Percentiles rank a stretch among this genome's conserved stretches.
phyloP scores from a whole-genome alignment of 257 asterid species.

The Pogostemon cablin region DNA sequence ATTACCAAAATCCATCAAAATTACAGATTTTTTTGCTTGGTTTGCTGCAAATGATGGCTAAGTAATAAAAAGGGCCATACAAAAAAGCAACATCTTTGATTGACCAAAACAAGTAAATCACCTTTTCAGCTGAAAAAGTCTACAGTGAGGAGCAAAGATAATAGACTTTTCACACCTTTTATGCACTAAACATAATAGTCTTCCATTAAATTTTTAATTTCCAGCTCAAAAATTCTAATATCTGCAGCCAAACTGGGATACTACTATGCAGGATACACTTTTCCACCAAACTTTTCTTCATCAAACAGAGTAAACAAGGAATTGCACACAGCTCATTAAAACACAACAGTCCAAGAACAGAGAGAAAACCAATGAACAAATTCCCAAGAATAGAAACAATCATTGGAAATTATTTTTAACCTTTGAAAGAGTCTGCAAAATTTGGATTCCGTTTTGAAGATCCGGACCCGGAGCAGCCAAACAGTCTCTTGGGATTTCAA shows the following conservation, averaged over 20 bases:
- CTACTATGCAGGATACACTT: conserved; percentile 25
- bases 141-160: conserved; percentile 13
- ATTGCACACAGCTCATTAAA: not conserved
- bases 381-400: not conserved
- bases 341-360: conserved; percentile 12
- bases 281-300: conserved; percentile 17
- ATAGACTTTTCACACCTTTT: conserved; percentile 28
- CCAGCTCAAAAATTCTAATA: not conserved
- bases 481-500: conserved; percentile 89
- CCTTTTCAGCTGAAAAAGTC: not conserved
- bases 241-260: conserved; percentile 20
- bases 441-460: conserved; percentile 45
- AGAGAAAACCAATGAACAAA: not conserved
- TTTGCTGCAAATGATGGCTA: conserved; percentile 24
- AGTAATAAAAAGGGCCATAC: conserved; percentile 21
- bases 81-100: not conserved
- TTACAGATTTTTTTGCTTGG: not conserved
- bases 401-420: conserved; percentile 32
- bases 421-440: conserved; percentile 45
- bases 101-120: conserved; percentile 18
- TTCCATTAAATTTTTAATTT: no score
- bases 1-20: conserved; percentile 2
- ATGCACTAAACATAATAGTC: conserved; percentile 19
- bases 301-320: not conserved
- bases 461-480: conserved; percentile 60